These are phyloP conservation scores for Symbiotaphrina buchneri DNA, from an alignment of 495 filamentous ascomycete species.

Conservation along the genomic window DNA sequence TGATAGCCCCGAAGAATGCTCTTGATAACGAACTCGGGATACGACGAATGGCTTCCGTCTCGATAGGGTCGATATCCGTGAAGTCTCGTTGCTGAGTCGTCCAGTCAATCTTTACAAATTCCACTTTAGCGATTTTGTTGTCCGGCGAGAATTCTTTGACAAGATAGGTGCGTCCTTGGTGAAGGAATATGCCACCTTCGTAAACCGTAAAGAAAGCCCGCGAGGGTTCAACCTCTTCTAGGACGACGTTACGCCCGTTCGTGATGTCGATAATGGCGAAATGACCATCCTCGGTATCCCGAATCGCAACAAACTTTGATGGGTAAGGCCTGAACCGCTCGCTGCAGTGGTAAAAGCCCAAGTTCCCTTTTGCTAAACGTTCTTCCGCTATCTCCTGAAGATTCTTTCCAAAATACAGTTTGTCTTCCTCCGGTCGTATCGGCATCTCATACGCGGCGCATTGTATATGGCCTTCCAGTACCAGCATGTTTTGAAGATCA, in stretches of 20 bases:
- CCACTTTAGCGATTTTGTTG: constrained; percentile 47
- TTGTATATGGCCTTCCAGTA: constrained; percentile 84
- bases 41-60: constrained; percentile 60
- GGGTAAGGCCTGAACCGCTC: constrained; percentile 73
- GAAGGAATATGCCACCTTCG: constrained; percentile 92
- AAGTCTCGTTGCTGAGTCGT: constrained; percentile 83
- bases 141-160: constrained; percentile 75
- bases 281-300: constrained; percentile 79
- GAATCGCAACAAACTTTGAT: constrained; percentile 63
- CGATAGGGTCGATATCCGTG: constrained; percentile 83
- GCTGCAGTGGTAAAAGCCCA: constrained; percentile 78
- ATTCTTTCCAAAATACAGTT: constrained; percentile 55
- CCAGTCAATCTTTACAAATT: constrained; percentile 83
- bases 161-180: constrained; percentile 81
- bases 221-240: constrained; percentile 91
- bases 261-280: constrained; percentile 87
- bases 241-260: constrained; percentile 54
- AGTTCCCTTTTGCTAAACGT: constrained; percentile 45
- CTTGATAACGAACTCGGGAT: constrained; percentile 31
- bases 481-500: constrained; percentile 74
- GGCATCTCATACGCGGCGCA: constrained; percentile 94
- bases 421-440: constrained; percentile 54
- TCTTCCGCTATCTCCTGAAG: constrained; percentile 51
- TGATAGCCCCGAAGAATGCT: constrained; percentile 70
- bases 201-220: constrained; percentile 92